These are phyloP conservation scores for Termitomyces sp. DNA, from an alignment of 1,284 basidiomycete genomes.

Conservation along the genomic window DNA sequence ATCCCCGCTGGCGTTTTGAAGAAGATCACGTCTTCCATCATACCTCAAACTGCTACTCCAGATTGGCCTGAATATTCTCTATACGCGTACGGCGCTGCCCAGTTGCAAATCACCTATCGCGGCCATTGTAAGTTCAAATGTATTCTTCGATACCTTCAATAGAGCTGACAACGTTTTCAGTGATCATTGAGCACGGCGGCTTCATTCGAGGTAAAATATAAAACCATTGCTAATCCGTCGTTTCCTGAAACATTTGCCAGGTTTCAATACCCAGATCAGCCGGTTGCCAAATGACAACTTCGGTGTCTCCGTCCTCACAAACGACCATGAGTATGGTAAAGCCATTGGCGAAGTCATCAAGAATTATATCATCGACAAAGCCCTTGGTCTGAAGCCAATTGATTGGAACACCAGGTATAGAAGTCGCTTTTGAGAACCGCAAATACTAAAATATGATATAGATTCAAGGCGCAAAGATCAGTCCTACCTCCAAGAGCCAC, in stretches of 20 bases:
- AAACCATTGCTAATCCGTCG: no score
- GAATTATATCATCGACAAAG: slow-evolving; percentile 18
- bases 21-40: background rate
- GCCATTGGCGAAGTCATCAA: slow-evolving; percentile 21
- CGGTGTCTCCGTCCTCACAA: slow-evolving; percentile 31
- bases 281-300: slow-evolving; percentile 24
- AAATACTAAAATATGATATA: background rate
- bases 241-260: background rate
- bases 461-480: slow-evolving; percentile 7
- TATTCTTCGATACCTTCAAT: background rate
- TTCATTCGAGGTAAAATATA: slow-evolving; percentile 1
- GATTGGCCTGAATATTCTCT: slow-evolving; percentile 11
- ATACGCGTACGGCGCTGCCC: slow-evolving; percentile 30
- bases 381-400: slow-evolving; percentile 21
- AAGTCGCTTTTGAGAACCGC: background rate
- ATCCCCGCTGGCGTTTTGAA: slow-evolving; percentile 19
- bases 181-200: slow-evolving; percentile 27
- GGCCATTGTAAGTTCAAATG: slow-evolving; percentile 21
- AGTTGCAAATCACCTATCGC: slow-evolving; percentile 24
- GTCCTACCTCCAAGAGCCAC: background rate
- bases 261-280: slow-evolving; percentile 27
- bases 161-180: background rate
- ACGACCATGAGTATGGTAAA: slow-evolving; percentile 26
- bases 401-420: slow-evolving; percentile 19
- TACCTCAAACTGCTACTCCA: background rate